phyloP scores from a whole-genome alignment of 257 asterid species.

The Solanum chiquidenum region DNA sequence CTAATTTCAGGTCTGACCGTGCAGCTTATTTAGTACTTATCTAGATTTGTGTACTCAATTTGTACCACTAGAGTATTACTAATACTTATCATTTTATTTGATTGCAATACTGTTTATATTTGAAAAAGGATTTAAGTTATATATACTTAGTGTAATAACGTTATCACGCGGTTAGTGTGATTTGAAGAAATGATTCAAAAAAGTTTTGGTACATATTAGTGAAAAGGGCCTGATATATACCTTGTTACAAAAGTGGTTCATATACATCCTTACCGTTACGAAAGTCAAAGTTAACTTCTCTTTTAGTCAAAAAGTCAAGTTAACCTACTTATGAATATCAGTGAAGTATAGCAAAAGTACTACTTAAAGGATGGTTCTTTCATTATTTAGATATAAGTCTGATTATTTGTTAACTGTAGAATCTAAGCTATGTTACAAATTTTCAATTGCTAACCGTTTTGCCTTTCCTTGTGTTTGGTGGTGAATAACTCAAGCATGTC shows the following conservation, averaged over 20 bases:
- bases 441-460: background rate
- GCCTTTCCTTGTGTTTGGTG: background rate
- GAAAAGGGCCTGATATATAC: too few species aligned
- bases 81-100: background rate
- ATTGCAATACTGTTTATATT: background rate
- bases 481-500: slow-evolving; percentile 30
- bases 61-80: background rate
- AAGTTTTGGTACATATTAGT: background rate
- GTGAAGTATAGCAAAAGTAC: background rate
- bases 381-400: background rate
- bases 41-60: background rate
- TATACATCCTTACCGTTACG: too few species aligned
- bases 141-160: too few species aligned
- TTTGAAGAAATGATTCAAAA: background rate
- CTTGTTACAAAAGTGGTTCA: too few species aligned
- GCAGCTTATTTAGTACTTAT: background rate
- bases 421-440: background rate
- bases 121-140: background rate
- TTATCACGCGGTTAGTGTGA: background rate
- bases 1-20: background rate
- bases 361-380: background rate
- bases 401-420: background rate
- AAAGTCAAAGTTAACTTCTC: background rate
- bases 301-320: background rate
- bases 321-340: background rate